Evolutionary conservation across 306 rosid species (phyloP).

Genomic region (Quercus suber): DNA sequence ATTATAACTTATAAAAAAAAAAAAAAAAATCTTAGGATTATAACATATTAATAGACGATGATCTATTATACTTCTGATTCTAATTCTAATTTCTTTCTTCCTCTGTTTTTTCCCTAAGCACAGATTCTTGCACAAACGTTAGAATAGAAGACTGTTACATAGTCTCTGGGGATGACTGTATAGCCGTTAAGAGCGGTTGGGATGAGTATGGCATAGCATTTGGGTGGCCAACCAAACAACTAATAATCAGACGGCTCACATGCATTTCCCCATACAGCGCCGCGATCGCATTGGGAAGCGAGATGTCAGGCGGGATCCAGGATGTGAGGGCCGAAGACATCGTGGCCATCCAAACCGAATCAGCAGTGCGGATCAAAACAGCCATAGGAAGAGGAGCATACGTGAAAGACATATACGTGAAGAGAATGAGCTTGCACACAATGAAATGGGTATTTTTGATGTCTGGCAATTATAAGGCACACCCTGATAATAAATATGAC

Average conservation of each 20-base stretch:
- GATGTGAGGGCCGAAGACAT: conserved; percentile 76
- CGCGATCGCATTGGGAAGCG: conserved; percentile 75
- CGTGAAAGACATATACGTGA: conserved; percentile 66
- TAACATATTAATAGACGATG: neutral
- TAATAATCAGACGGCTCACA: conserved; percentile 58
- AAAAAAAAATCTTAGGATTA: too few species aligned
- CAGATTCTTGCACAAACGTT: conserved; percentile 73
- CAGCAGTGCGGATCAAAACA: conserved; percentile 73
- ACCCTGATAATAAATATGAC: conserved; percentile 60
- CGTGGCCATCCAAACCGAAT: conserved; percentile 52
- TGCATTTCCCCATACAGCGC: conserved; percentile 81
- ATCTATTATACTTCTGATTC: neutral
- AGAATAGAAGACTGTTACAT: conserved; percentile 77
- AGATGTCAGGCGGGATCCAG: conserved; percentile 79
- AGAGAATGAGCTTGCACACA: conserved; percentile 54
- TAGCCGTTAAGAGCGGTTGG: conserved; percentile 89
- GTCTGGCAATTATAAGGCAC: conserved; percentile 72
- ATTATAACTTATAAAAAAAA: too few species aligned
- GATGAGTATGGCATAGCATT: conserved; percentile 73
- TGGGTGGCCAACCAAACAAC: conserved; percentile 68
- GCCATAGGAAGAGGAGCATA: conserved; percentile 75
- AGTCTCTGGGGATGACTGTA: conserved; percentile 81
- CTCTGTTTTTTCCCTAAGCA: neutral
- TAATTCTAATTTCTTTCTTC: neutral
- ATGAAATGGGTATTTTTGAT: conserved; percentile 87